Conservation (phyloP, 129 eudicot species). For the Flaveria brownii region DNA sequence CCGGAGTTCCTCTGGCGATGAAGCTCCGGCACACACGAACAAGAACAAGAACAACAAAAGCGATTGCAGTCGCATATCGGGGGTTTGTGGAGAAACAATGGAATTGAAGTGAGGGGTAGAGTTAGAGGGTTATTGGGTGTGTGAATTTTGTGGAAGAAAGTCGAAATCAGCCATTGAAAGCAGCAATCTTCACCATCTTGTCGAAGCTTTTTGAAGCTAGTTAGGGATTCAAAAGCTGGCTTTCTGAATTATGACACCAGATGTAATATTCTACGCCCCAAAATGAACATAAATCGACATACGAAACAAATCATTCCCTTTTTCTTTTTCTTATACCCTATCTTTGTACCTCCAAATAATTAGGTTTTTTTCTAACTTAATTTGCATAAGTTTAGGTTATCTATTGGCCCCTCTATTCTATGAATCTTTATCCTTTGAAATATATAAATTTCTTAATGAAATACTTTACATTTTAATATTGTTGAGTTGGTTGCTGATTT, state of each 20-base stretch:
- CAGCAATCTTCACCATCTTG: constrained; percentile 25
- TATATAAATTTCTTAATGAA: background rate
- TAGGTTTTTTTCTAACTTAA: constrained; percentile 10
- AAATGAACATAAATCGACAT: constrained; percentile 35
- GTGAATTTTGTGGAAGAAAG: background rate
- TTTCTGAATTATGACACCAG: constrained; percentile 37
- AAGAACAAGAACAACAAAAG: constrained; percentile 19
- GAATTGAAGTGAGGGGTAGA: constrained; percentile 20
- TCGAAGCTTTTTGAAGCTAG: constrained; percentile 19
- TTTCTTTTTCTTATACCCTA: background rate
- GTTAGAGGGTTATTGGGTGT: background rate
- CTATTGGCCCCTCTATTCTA: background rate
- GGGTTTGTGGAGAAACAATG: background rate
- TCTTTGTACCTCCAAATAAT: constrained; percentile 5
- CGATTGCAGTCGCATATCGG: constrained; percentile 23
- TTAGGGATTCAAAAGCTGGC: constrained; percentile 37
- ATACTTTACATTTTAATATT: background rate
- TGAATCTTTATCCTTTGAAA: background rate
- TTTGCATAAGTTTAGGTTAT: constrained; percentile 3
- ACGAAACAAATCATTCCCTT: constrained; percentile 39
- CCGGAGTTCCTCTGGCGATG: constrained; percentile 47
- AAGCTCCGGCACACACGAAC: constrained; percentile 29
- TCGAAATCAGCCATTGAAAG: constrained; percentile 28
- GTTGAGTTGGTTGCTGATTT: background rate
- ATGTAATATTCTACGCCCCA: constrained; percentile 41